Conservation (phyloP, 1,139 yeast species). For the Lodderomyces jiufengensis region DNA sequence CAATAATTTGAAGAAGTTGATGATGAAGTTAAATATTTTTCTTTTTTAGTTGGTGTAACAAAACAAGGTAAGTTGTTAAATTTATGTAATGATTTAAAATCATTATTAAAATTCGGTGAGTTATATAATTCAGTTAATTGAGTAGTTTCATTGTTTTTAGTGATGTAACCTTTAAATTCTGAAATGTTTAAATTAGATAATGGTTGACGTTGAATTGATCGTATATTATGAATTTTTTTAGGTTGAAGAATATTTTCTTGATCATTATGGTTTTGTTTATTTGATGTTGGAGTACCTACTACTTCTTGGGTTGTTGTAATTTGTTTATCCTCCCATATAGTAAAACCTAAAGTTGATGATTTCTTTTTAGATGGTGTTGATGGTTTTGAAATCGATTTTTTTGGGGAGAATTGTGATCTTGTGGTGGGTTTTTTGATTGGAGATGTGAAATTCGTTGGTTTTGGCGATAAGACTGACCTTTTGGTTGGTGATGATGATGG, state of each 20-base stretch:
- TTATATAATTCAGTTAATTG: slow-evolving; percentile 32
- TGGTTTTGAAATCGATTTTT: slow-evolving; percentile 1
- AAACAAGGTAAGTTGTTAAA: slow-evolving; percentile 29
- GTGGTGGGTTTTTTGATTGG: background rate
- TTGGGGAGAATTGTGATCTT: background rate
- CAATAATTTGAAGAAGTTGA: no score
- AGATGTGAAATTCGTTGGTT: slow-evolving; percentile 14
- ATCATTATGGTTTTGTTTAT: slow-evolving; percentile 31
- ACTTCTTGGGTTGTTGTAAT: slow-evolving; percentile 8
- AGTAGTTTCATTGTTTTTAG: slow-evolving; percentile 10
- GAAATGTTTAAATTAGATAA: slow-evolving; percentile 30
- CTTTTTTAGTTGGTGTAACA: slow-evolving; percentile 33
- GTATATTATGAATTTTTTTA: slow-evolving; percentile 18
- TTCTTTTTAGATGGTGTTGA: slow-evolving; percentile 14
- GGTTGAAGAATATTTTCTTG: slow-evolving; percentile 49
- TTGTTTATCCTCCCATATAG: slow-evolving; percentile 36
- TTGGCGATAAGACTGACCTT: slow-evolving; percentile 33
- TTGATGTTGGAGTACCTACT: slow-evolving; percentile 15
- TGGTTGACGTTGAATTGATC: slow-evolving; percentile 25
- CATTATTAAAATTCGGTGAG: slow-evolving; percentile 32
- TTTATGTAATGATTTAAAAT: slow-evolving; percentile 34
- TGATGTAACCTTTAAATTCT: slow-evolving; percentile 34
- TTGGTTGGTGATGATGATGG: slow-evolving; percentile 29
- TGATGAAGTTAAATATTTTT: slow-evolving; percentile 27
- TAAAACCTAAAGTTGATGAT: slow-evolving; percentile 20